Evolutionary conservation across 2,329 filamentous ascomycete genomes (phyloP), one percentile per base, ranked within the genome.

Genomic region (Fonsecaea erecta): DNA sequence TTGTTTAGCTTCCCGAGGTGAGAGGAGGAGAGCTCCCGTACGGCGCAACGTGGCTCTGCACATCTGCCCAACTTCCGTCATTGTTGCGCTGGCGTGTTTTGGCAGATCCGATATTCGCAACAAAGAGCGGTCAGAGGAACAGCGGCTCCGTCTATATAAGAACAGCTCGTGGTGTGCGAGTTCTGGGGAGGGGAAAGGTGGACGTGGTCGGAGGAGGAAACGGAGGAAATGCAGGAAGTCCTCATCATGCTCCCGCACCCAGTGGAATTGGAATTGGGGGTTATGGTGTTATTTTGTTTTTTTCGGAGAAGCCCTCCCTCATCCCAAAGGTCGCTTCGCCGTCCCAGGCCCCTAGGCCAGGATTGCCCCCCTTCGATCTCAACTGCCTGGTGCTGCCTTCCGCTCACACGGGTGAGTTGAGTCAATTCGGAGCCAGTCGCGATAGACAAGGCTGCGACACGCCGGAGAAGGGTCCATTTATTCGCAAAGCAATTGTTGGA

Each of bases 21-120:
- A 43, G 53, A 54, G 58, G 21, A 62, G 28, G 16, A 46, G 56
- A 60, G 64, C 40, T 58, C 43, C 48, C 61, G 62, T 65, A 67
- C 34, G 64, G 64, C 59, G 67, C 67, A 67, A 69, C 62, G 67
- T 69, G 67, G 67, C 64, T 66, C 64, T 69, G 67, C 67, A 67
- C 48, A 26, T 62, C 55, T 64, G 59, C 67, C 67, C 63, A 56
- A 68, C 63, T 55, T 55, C 43, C 67, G 67, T 67, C 67, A 69
- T 69, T 51, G 62, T 52, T 69, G 67, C 64, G 67, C 53, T 69
- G 67, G 67, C 67, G 58, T 40, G 59, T 40, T 52, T 69, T 65
- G 62, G 62, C 62, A 52, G 57, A 59, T 32, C 43, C 58, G 64
- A 62, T 51, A 34, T 32, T 26, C 51, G 48, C 64, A 57, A 63